Base-by-base conservation (phyloP, 768 basidiomycete species). In the Russula earlei region DNA sequence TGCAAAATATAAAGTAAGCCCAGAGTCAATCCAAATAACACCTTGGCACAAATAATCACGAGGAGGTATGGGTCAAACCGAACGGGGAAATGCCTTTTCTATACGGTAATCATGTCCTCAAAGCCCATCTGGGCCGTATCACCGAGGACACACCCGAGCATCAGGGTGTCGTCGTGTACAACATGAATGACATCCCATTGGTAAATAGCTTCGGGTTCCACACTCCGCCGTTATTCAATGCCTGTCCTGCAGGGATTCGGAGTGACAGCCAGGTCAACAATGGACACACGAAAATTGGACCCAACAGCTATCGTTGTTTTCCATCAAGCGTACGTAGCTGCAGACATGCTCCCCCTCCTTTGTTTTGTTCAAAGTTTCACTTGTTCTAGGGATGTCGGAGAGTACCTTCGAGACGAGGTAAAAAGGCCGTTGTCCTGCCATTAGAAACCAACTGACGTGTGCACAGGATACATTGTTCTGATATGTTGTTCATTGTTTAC, bases 31-130 rank as follows among this genome's bases (percentile, higher is more conserved):
- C 29, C 22, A 2, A 5, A 20, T 43, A 12, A n/a, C 34, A 1
- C 55, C 36, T 10, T 19, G 5, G 8, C 33, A 38, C 8, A 50
- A 36, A 24, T 34, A 12, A 20, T 48, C 10, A 20, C 50, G 12
- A 31, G 4, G 57, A 97, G 95, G 81, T 98, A 17, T 99, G 96
- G 96, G 92, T 99, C 68, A 99, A 99, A 70, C 86, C 94, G 24
- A 95, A 98, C 62, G 96, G 96, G 66, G 96, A 99, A 72, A 95
- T 99, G 86, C 96, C 96, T 1, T 99, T 95, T 78, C 74, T 99
- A 36, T 99, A 99, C 66, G 96, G 96, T 54, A 99, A 99, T 67
- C 94, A 99, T 72, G 85, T 98, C 56, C 81, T 97, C 61, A 99
- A 98, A 72, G 96, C 96, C 9, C 96, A 99, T 71, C 76, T 99